Base-by-base conservation (phyloP, 179 eudicot species). In the Beta lomatogona region DNA sequence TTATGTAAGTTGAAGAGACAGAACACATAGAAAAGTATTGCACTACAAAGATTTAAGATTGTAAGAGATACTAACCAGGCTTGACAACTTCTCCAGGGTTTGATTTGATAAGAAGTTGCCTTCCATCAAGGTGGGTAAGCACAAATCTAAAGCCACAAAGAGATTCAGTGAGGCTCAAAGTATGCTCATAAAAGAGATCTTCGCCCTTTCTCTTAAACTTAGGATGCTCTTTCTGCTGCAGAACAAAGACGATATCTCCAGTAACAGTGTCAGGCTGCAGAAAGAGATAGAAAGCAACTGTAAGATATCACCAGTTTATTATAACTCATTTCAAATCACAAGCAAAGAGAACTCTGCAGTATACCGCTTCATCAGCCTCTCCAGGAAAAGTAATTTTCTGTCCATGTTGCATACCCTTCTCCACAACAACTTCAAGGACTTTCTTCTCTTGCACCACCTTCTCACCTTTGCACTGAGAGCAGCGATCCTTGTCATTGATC, bases 171-270 rank as follows among this genome's bases (percentile, higher is more conserved):
- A 90, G 87, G 48, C 87, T 86, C 84, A 90, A 57, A 13, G 91
- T 84, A 80, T 90, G 89, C 82, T 90, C 93, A 10, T 85, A 81
- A 18, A 89, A 90, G 71, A 90, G 89, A 73, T 90, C 93, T 67
- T 84, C 88, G 1, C 93, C 90, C 90, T 90, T 90, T 82, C 93
- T 86, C 80, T 86, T 89, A 82, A 89, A 87, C 77, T 81, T 90
- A 7, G 91, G 83, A 80, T 90, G 91, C 28, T 90, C 93, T 80
- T 90, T 90, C 87, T 84, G 91, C 83, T 90, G 90, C 66, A 90
- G 58, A 14, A 90, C 82, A 53, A 90, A 89, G 44, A 88, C 90
- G 19, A 89, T 83, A 76, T 89, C 89, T 71, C 90, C 90, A 0
- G 92, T 89, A 57, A 83, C 76, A 1, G 88, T 89, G 65, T 89